phyloP scores from a whole-genome alignment of 371 early-diverging fungal species.

The Nematocida sp. region DNA sequence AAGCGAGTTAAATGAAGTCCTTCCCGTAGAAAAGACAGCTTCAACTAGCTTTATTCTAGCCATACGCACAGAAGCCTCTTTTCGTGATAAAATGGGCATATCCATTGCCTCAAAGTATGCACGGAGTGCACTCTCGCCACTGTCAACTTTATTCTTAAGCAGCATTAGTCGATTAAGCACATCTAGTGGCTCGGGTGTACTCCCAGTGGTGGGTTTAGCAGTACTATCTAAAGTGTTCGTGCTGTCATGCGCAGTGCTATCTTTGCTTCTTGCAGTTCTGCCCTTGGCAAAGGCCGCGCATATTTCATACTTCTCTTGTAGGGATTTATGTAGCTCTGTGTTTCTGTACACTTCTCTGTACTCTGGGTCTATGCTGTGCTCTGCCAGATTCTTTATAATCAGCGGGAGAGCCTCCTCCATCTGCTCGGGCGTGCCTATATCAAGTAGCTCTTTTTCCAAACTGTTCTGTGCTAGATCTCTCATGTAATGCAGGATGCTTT shows the following conservation, averaged over 20 bases:
- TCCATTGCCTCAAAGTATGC: slow-evolving; percentile 59
- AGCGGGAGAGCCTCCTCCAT: background rate
- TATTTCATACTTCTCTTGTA: slow-evolving; percentile 20
- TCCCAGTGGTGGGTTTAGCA: background rate
- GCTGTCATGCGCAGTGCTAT: background rate
- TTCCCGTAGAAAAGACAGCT: background rate
- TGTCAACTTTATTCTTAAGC: slow-evolving; percentile 18
- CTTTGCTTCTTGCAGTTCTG: background rate
- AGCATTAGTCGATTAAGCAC: background rate
- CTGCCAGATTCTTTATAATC: slow-evolving; percentile 10
- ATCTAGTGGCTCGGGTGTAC: background rate
- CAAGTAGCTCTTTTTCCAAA: slow-evolving; percentile 26
- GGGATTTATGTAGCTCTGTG: background rate
- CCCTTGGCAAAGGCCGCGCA: slow-evolving; percentile 11
- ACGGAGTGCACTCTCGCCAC: slow-evolving; percentile 4
- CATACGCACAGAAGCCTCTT: slow-evolving; percentile 35
- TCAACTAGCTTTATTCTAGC: slow-evolving; percentile 40
- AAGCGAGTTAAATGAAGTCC: background rate
- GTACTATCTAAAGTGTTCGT: background rate
- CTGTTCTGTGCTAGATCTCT: background rate
- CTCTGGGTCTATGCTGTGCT: slow-evolving; percentile 9
- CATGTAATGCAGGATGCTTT: slow-evolving; percentile 2
- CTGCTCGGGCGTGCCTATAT: background rate
- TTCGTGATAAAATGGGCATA: slow-evolving; percentile 28
- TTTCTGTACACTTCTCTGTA: slow-evolving; percentile 29